Base-by-base conservation (phyloP, 495 filamentous ascomycete genomes). In the Sabuloglossum arenarium region DNA sequence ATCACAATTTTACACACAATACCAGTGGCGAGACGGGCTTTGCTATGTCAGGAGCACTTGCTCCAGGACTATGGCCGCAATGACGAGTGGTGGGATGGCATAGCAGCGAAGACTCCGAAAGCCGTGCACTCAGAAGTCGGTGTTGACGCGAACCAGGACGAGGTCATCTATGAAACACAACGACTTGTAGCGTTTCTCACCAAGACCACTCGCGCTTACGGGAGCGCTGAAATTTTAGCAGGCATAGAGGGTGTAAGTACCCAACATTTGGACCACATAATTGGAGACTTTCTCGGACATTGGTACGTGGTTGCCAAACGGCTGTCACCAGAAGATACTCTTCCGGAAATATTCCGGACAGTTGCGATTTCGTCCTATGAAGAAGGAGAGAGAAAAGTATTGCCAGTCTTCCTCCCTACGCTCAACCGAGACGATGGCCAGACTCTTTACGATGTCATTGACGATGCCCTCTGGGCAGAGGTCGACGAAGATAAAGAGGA, bases 171-270 rank as follows among this genome's bases (percentile, higher is more conserved):
- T 24, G 81, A 85, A 62, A 62, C 77, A 19, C 88, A 94, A 63
- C 80, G 89, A 25, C 62, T 95, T n/a, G 78, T 94, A 68, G 88
- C 87, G 23, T 94, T 96, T 61, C 71, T 94, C 31, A 85, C 93
- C 59, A 68, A 65, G 21, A 86, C 88, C 12, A 74, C 81, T 6
- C 79, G 89, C 43, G 77, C 81, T n/a, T 96, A 93, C 66, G 89
- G 84, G 6, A 86, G 83, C 55, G 73, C 73, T 16, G 85, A 89
- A 60, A 68, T 67, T 12, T 64, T 86, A 32, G 67, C 70, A 25
- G 67, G 66, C 45, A 58, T 82, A 21, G 67, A 66, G 43, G 58
- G 64, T 23, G 63, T 81, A 25, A 59, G 58, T 19, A 47, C 46
- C 3, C 21, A 53, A 3, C 46, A 60, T 21, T 43, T 58, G 14